phyloP scores from a whole-genome alignment of 345 rosid genomes.

The Carallia brachiata region DNA sequence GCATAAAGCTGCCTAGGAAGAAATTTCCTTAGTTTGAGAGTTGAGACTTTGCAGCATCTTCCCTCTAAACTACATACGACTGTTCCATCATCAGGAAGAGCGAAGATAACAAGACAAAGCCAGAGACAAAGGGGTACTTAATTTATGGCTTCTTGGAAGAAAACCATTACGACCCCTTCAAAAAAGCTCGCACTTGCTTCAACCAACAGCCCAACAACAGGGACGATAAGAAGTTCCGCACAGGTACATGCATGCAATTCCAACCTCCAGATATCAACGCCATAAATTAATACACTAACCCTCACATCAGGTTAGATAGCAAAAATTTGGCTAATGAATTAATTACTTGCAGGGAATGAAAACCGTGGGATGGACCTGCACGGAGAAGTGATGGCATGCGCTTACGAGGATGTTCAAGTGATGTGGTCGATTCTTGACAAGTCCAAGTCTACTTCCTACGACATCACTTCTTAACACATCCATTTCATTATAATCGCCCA shows the following conservation, averaged over 20 bases:
- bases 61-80: background rate
- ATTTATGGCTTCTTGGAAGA: constrained; percentile 72
- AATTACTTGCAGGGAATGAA: constrained; percentile 46
- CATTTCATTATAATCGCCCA: too few species aligned
- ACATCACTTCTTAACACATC: constrained; percentile 37
- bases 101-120: background rate
- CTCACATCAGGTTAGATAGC: too few species aligned
- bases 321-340: background rate
- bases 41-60: background rate
- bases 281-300: too few species aligned
- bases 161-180: constrained; percentile 78
- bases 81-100: too few species aligned
- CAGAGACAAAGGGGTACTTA: background rate
- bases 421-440: constrained; percentile 98
- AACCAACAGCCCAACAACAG: constrained; percentile 43
- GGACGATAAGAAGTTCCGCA: constrained; percentile 34
- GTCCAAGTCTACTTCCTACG: constrained; percentile 58
- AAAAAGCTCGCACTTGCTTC: constrained; percentile 81
- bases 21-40: too few species aligned
- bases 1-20: too few species aligned
- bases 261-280: too few species aligned
- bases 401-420: constrained; percentile 81
- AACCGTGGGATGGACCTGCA: constrained; percentile 60
- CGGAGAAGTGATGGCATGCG: constrained; percentile 90
- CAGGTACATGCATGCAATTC: too few species aligned